Evolutionary conservation across 2,329 filamentous ascomycete genomes (phyloP), one percentile per base, ranked within the genome.

Genomic region (Ophiognomonia clavigignenti-juglandacearum): DNA sequence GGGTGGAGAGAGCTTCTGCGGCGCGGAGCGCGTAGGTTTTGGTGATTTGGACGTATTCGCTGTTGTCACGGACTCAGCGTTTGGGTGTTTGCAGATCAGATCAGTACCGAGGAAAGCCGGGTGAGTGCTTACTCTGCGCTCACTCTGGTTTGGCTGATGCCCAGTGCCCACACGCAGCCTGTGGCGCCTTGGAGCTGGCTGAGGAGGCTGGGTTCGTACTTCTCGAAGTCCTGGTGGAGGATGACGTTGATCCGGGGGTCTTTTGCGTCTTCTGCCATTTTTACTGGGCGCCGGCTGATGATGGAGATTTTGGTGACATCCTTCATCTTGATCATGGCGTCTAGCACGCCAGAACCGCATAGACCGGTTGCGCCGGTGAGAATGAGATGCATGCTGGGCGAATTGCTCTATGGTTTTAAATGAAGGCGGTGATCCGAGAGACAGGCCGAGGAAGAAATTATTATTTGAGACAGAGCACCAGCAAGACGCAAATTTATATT

Each of bases 121-220:
- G 24, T 10, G 6, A 6, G 24, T 14, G 59, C 74, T 51, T 57
- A 83, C 75, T 83, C 78, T 51, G 77, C 79, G 47, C 60, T 60
- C 7, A 87, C 83, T 34, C 74, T 66, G 10, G 63, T 78, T 57
- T 82, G 76, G 51, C 77, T 81, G 39, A 83, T 80, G 0, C 86
- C 86, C 38, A 85, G 70, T 0, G 86, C 85, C 86, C 86, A 91
- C 1, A 90, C 82, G 50, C 81, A 85, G 2, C 82, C 85, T 7
- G 75, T 67, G 0, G 85, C 86, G 19, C 78, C 85, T 43, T 73
- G 70, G 0, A 91, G 69, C 58, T 83, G 70, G 20, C 64, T 53
- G 9, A 89, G 69, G 2, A 88, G 54, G 0, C 70, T 68, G 0
- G 73, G 56, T 29, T 77, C 73, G 60, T 88, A 90, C 1, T 61